Base-by-base conservation (phyloP, 345 rosid species). In the Eutrema japonicum region DNA sequence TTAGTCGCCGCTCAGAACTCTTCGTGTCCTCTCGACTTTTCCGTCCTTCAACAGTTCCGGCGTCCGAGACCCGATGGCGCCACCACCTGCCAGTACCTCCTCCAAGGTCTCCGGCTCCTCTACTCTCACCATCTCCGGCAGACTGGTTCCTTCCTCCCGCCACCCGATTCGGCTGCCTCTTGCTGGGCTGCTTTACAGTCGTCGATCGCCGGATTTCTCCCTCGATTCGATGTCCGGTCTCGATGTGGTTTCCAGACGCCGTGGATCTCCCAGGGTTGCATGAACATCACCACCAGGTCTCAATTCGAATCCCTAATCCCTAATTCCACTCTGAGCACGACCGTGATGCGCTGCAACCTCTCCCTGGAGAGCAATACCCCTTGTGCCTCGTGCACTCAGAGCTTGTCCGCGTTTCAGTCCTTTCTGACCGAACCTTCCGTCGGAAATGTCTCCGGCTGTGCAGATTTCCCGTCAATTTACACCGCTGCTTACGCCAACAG, bases 241-340 rank as follows among this genome's bases (percentile, higher is more conserved):
- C 71, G 79, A 0, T 90, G 97, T 68, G 97, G 96, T 7, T 87
- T 87, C 74, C 70, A 87, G 26, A 87, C 97, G 7, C 59, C 77
- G 33, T 93, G 96, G 97, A 90, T 87, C 46, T 85, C 97, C 0
- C 70, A 85, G 58, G 97, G 97, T 0, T 90, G 97, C 58, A 83
- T 84, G 91, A 84, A 85, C 81, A 79, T 93, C 85, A 64, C 90
- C 66, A 89, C 91, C 16, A 83, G 64, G 55, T 78, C 87, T 8
- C 78, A 84, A 1, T 87, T 87, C 76, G 96, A 93, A 4, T 53
- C 79, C 0, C 11, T 57, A 2, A 61, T 87, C 66, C 82, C 87
- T 13, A 67, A 54, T 16, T 29, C 87, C 2, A 40, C 87, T 3
- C 11, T 82, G 0, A 3, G 35, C 7, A 74, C 77, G 41, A 82